Evolutionary conservation across 75 land plant genomes (phyloP).

Genomic region (Adiantum capillusveneris): DNA sequence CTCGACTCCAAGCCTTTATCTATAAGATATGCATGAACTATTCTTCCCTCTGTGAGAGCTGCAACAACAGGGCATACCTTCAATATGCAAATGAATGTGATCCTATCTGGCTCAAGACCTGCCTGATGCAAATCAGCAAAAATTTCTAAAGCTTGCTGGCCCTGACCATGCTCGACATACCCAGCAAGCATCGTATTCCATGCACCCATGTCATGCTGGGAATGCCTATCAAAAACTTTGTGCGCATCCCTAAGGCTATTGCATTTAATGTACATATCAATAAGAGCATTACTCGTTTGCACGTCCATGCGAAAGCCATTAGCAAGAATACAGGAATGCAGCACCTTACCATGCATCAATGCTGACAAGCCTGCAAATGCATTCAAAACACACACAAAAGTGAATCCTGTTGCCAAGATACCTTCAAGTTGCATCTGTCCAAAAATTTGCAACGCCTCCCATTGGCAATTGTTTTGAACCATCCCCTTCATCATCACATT

Average conservation of each 20-base stretch:
- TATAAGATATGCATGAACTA: conserved; percentile 14
- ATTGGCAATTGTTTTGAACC: no score
- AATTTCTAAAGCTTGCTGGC: conserved; percentile 12
- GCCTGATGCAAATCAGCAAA: conserved; percentile 16
- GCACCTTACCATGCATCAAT: conserved; percentile 14
- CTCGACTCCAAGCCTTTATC: conserved; percentile 6
- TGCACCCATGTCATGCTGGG: conserved; percentile 29
- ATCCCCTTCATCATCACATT: conserved; percentile 11
- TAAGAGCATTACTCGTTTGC: conserved; percentile 25
- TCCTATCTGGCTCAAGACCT: conserved; percentile 16
- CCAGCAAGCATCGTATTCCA: conserved; percentile 31
- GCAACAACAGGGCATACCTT: conserved; percentile 24
- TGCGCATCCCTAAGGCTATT: conserved; percentile 10
- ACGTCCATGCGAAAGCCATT: conserved; percentile 15
- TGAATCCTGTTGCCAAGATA: no score
- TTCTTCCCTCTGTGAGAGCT: conserved; percentile 18
- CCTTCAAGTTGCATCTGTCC: no score
- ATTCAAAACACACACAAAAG: conserved; percentile 17
- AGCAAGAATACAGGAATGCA: conserved; percentile 14
- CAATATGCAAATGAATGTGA: conserved; percentile 11
- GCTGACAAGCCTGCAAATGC: conserved; percentile 28
- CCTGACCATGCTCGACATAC: conserved; percentile 12
- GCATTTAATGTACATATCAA: conserved; percentile 32
- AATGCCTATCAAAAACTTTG: conserved; percentile 25
- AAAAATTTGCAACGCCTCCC: no score